These are phyloP conservation scores for Podochytrium sp. DNA, from an alignment of 192 early-diverging fungal genomes.

Conservation along the genomic window DNA sequence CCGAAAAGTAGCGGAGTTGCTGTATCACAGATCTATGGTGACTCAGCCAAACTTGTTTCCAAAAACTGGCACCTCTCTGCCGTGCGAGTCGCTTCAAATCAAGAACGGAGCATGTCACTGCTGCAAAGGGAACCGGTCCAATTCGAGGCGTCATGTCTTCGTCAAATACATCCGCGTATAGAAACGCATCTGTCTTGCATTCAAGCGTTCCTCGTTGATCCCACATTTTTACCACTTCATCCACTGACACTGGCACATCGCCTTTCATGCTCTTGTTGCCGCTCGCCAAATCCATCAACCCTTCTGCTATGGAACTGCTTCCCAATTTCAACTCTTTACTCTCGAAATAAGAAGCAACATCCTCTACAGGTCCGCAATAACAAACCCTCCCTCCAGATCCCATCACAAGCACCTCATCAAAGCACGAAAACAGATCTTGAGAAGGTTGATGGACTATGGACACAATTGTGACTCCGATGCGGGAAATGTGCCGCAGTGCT, in stretches of 20 bases:
- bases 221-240: constrained; percentile 19
- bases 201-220: neutral
- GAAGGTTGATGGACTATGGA: constrained; percentile 84
- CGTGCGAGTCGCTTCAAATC: neutral
- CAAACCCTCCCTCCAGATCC: constrained; percentile 67
- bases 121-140: neutral
- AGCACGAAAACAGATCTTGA: constrained; percentile 72
- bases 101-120: neutral
- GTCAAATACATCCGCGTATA: too few species aligned
- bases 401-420: constrained; percentile 75
- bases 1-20: neutral
- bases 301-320: constrained; percentile 32
- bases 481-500: constrained; percentile 74
- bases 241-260: neutral
- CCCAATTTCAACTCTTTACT: neutral
- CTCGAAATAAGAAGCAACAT: constrained; percentile 35
- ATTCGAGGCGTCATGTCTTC: neutral
- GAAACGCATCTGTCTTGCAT: too few species aligned
- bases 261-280: neutral
- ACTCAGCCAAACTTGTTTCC: constrained; percentile 3
- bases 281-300: constrained; percentile 47
- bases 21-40: constrained; percentile 20
- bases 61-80: constrained; percentile 29
- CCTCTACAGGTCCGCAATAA: constrained; percentile 37
- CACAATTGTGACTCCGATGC: constrained; percentile 61